These are phyloP conservation scores for Mycena indigotica DNA, from an alignment of 768 basidiomycete genomes.

Conservation along the genomic window DNA sequence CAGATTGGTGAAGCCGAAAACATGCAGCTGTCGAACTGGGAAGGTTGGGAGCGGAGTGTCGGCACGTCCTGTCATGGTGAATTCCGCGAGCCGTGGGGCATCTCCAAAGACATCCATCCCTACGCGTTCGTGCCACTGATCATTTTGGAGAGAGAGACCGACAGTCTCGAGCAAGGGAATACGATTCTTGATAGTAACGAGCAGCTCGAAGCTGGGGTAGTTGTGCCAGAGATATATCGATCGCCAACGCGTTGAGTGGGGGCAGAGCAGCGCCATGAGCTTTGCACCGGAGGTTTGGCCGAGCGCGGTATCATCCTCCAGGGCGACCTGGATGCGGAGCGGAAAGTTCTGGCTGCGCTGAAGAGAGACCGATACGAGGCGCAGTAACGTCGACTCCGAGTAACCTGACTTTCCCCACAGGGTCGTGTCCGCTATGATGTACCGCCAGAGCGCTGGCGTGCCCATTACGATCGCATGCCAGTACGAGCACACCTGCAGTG, in stretches of 20 bases:
- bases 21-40: constrained; percentile 1
- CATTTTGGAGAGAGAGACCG: background rate
- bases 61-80: background rate
- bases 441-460: constrained; percentile 6
- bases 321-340: background rate
- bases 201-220: background rate
- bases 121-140: background rate
- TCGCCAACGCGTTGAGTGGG: constrained; percentile 9
- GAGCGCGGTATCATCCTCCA: background rate
- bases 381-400: background rate
- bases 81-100: background rate
- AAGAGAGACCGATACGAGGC: background rate
- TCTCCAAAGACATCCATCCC: background rate
- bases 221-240: background rate
- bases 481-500: constrained; percentile 6
- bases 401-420: background rate
- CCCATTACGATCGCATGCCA: constrained; percentile 4
- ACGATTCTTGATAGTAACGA: background rate
- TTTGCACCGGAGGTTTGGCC: background rate
- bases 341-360: constrained; percentile 1
- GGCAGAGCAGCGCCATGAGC: background rate
- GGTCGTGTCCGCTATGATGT: background rate
- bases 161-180: background rate
- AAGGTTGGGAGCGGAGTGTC: background rate
- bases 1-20: background rate